Conservation (phyloP, 2,329 filamentous ascomycete species). For the Chalaropsis thielavioides region DNA sequence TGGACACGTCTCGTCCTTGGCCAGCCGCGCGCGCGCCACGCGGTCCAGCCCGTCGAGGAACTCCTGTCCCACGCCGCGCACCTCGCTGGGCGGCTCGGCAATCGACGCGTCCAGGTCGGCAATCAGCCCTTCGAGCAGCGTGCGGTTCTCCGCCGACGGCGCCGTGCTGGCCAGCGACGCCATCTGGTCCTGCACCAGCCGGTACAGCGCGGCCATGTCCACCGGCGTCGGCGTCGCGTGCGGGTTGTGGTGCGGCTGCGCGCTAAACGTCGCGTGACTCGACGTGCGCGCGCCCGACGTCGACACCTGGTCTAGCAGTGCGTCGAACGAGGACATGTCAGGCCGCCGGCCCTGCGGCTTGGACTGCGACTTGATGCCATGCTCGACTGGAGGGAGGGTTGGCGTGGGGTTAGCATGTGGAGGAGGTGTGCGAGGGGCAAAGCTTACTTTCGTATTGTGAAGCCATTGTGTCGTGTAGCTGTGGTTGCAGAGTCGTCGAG, state of each 20-base stretch:
- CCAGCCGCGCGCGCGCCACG: slow-evolving; percentile 37
- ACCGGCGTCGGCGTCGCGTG: slow-evolving; percentile 46
- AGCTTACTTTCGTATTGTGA: slow-evolving; percentile 42
- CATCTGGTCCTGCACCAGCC: slow-evolving; percentile 45
- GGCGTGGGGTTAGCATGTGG: too few relatives aligned
- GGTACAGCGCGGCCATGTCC: slow-evolving; percentile 42
- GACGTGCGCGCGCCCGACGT: slow-evolving; percentile 24
- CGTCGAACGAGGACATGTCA: slow-evolving; percentile 50
- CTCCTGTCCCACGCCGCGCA: slow-evolving; percentile 42
- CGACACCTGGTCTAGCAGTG: slow-evolving; percentile 41
- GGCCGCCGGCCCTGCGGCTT: slow-evolving; percentile 33
- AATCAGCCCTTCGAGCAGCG: slow-evolving; percentile 38
- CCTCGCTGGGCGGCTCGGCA: slow-evolving; percentile 34
- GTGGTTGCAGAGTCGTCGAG: neutral
- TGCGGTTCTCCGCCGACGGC: slow-evolving; percentile 34
- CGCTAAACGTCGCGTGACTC: slow-evolving; percentile 20
- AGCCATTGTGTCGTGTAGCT: slow-evolving; percentile 31
- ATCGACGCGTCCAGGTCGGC: slow-evolving; percentile 35
- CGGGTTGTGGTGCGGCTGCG: slow-evolving; percentile 33
- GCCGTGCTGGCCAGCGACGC: slow-evolving; percentile 35
- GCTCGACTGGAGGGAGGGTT: slow-evolving; percentile 37
- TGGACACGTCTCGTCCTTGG: slow-evolving; percentile 40
- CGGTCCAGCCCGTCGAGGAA: slow-evolving; percentile 47
- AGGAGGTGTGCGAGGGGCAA: slow-evolving; percentile 13
- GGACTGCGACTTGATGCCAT: slow-evolving; percentile 24